Conservation (phyloP, 177 flowering plant genomes). For the Vitis hybrid region DNA sequence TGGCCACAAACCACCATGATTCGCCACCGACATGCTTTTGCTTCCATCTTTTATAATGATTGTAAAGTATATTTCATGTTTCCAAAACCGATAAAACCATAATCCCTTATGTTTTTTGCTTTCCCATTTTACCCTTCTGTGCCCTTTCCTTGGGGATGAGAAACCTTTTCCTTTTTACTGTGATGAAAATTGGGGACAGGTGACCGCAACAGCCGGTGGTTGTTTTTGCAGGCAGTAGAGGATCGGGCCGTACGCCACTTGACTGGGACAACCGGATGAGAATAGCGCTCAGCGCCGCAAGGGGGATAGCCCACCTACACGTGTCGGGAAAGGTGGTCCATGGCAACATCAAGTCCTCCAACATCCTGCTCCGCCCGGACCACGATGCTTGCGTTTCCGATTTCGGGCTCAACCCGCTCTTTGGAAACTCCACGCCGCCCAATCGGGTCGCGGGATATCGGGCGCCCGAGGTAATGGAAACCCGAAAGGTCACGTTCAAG, state of each 20-base stretch:
- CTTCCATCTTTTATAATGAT: too few species aligned
- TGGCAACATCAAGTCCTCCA: constrained; percentile 94
- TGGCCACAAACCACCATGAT: neutral
- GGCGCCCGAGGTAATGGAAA: constrained; percentile 89
- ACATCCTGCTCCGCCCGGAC: constrained; percentile 71
- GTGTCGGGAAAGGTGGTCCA: constrained; percentile 61
- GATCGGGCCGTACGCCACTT: constrained; percentile 84
- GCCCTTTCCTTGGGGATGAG: too few species aligned
- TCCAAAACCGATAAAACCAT: neutral
- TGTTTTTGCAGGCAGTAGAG: constrained; percentile 72
- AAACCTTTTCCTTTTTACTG: too few species aligned
- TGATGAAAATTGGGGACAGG: neutral
- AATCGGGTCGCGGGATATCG: constrained; percentile 84
- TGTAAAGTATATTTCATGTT: neutral
- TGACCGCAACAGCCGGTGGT: neutral
- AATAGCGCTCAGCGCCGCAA: constrained; percentile 69
- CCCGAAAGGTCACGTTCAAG: constrained; percentile 70
- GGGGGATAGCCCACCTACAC: constrained; percentile 85
- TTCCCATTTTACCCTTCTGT: too few species aligned
- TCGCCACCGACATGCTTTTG: neutral
- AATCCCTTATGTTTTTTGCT: too few species aligned
- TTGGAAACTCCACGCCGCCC: constrained; percentile 50
- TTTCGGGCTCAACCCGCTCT: constrained; percentile 75
- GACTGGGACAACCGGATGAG: constrained; percentile 93
- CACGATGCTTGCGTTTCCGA: constrained; percentile 68